Base-by-base conservation (phyloP, 352 stramenopile species). In the Phytophthora litchii region DNA sequence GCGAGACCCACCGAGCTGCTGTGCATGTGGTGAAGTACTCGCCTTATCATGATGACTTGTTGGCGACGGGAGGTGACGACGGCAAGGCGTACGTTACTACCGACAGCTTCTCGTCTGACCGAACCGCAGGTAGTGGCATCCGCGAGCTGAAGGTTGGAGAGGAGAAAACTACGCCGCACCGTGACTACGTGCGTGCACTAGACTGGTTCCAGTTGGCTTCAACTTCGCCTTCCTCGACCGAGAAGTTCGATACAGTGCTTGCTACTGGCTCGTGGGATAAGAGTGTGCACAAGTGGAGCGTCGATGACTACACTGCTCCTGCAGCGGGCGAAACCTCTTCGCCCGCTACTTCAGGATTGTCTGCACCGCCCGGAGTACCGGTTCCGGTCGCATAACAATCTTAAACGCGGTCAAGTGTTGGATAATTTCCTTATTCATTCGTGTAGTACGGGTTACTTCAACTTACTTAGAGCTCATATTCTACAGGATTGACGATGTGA, bases 1-100 rank as follows among this genome's bases (percentile, higher is more conserved):
- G 80, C 21, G 57, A 61, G 9, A 72, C 61, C 0, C 83, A 92
- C 31, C 23, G 43, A 20, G 78, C 76, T 3, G 70, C 73, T 4
- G 71, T 92, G 19, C 80, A 94, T 36, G 57, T 67, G 5, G 52
- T 94, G 32, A 73, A 82, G 56, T 94, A 92, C 67, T 89, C 83
- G 29, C 71, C 65, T 0, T 81, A 72, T 41, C 70, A 89, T 9
- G 63, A 71, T 17, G 78, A 89, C 63, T 47, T 90, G 17, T 49
- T 94, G 12, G 81, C 78, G 2, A 80, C 82, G 1, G 81, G 75
- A 48, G 73, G 78, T 32, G 86, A 94, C 57, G 86, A 94, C 31
- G 66, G 80, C 16, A 67, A 59, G 17, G 70, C 85, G 10, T 80
- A 70, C 17, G 52, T 91, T 21, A 76, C 63, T 6, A 68, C 57